Conservation (phyloP, 2,329 filamentous ascomycete species). For the Tothia fuscella region DNA sequence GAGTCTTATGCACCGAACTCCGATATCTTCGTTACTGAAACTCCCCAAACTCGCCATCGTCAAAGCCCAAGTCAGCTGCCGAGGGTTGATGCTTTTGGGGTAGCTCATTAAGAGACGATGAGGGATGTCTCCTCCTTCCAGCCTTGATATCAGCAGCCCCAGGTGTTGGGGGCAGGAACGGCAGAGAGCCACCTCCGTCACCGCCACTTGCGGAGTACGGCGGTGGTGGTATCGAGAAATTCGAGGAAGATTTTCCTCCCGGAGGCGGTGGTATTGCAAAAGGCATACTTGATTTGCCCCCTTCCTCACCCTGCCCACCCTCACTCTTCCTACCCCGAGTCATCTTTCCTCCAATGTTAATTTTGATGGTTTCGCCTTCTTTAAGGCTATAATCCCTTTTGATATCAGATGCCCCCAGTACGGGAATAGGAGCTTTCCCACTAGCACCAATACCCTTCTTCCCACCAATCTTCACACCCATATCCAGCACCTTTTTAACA, state of each 20-base stretch:
- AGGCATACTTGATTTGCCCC: slow-evolving; percentile 29
- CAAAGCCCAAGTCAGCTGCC: slow-evolving; percentile 60
- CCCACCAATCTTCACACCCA: slow-evolving; percentile 12
- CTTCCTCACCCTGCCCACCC: slow-evolving; percentile 20
- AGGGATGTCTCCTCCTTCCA: slow-evolving; percentile 45
- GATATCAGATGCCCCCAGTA: slow-evolving; percentile 34
- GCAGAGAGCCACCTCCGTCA: slow-evolving; percentile 22
- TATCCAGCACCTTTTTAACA: slow-evolving; percentile 55
- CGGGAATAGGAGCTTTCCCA: slow-evolving; percentile 20
- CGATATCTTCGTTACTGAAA: slow-evolving; percentile 42
- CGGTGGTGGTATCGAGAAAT: no score
- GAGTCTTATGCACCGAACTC: no score
- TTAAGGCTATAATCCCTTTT: slow-evolving; percentile 75
- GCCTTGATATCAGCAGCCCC: slow-evolving; percentile 49
- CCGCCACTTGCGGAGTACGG: no score
- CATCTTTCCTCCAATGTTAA: slow-evolving; percentile 61
- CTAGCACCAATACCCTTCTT: slow-evolving; percentile 13
- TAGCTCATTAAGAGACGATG: slow-evolving; percentile 26
- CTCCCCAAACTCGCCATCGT: slow-evolving; percentile 81
- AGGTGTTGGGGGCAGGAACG: slow-evolving; percentile 54
- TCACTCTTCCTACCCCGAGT: slow-evolving; percentile 34
- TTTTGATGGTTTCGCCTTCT: slow-evolving; percentile 78
- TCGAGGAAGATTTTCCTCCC: slow-evolving; percentile 17
- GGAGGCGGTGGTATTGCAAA: slow-evolving; percentile 70
- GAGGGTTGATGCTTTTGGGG: slow-evolving; percentile 32